Evolutionary conservation across 768 basidiomycete species (phyloP).

Genomic region (Boletellus ananiceps): DNA sequence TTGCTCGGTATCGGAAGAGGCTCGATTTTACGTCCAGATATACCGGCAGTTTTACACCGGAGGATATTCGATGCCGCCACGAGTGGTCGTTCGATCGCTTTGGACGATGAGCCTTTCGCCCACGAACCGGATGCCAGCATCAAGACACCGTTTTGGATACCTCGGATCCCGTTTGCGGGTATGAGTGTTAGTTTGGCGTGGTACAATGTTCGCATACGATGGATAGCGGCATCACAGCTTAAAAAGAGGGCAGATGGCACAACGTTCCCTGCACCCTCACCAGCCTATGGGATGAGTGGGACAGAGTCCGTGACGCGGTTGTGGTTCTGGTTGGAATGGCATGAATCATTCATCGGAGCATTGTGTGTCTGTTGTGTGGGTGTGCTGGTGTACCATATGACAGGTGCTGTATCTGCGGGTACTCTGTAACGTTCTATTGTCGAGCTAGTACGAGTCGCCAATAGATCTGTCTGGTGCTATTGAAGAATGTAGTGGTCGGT

Average conservation of each 20-base stretch:
- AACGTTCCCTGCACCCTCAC: constrained; percentile 2
- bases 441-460: too few relatives aligned
- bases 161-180: constrained; percentile 57
- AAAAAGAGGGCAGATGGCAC: not conserved
- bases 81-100: constrained; percentile 12
- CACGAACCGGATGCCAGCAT: constrained; percentile 33
- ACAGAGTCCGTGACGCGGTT: constrained; percentile 38
- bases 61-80: constrained; percentile 5
- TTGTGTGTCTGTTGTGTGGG: constrained; percentile 1
- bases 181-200: constrained; percentile 61
- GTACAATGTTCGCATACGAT: constrained; percentile 59
- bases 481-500: too few relatives aligned
- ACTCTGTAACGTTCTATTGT: not conserved
- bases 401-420: not conserved
- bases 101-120: constrained; percentile 33
- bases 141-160: constrained; percentile 27
- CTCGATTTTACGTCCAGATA: constrained; percentile 56
- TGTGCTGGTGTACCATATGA: not conserved
- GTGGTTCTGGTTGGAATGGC: constrained; percentile 42
- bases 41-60: constrained; percentile 42
- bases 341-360: not conserved
- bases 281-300: constrained; percentile 30
- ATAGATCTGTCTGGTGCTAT: too few relatives aligned
- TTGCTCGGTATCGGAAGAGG: constrained; percentile 73
- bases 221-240: constrained; percentile 34